These are phyloP conservation scores for Alloteropsis angusta DNA, from an alignment of 202 grass and related monocot species.

Conservation along the genomic window DNA sequence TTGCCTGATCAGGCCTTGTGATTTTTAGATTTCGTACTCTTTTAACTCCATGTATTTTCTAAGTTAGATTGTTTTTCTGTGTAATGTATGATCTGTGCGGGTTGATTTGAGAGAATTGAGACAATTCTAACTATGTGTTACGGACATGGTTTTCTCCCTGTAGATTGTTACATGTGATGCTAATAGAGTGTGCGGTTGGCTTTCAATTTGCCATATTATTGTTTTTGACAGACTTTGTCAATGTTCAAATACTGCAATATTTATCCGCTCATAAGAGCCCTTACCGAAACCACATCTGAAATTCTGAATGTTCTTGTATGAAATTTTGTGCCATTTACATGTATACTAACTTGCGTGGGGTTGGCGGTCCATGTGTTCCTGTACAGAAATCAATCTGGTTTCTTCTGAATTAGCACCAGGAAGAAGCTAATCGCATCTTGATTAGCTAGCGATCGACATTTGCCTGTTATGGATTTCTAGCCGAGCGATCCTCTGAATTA, in stretches of 20 bases:
- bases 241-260: neutral
- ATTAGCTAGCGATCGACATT: no score
- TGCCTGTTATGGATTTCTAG: no score
- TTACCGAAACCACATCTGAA: neutral
- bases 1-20: constrained; percentile 26
- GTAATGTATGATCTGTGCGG: constrained; percentile 32
- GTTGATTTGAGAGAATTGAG: constrained; percentile 27
- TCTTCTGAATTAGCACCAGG: no score
- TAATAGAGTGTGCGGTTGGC: neutral
- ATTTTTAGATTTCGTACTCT: constrained; percentile 8
- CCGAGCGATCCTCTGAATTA: no score
- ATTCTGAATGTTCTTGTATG: neutral
- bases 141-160: neutral
- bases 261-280: neutral
- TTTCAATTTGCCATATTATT: constrained; percentile 15
- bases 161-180: constrained; percentile 12
- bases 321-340: neutral
- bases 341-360: neutral
- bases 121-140: constrained; percentile 30
- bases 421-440: neutral
- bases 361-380: neutral
- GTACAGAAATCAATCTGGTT: no score
- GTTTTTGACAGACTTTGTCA: neutral
- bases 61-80: constrained; percentile 35
- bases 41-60: constrained; percentile 25